phyloP scores from a whole-genome alignment of 495 filamentous ascomycete species.

The Neurospora hispaniola region DNA sequence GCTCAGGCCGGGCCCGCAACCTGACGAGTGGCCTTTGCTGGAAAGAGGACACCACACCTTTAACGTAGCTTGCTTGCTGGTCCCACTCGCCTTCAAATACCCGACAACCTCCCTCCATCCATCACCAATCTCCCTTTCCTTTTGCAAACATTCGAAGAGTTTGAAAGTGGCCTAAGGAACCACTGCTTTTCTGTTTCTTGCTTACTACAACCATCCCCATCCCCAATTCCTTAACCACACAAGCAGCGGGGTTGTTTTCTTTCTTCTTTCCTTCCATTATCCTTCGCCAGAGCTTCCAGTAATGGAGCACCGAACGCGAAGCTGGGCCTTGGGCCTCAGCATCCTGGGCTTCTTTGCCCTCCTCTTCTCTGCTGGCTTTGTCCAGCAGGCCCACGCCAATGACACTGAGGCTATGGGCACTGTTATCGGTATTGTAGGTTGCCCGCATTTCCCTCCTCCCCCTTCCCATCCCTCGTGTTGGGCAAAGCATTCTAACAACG shows the following conservation, averaged over 20 bases:
- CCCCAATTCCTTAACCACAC: background rate
- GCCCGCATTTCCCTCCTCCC: background rate
- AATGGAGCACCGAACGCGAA: conserved; percentile 44
- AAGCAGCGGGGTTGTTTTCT: conserved; percentile 9
- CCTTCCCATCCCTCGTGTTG: background rate
- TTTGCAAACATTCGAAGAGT: conserved; percentile 3
- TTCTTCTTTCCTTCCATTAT: conserved; percentile 5
- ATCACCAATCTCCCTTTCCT: conserved; percentile 8
- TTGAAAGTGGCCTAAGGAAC: conserved; percentile 3
- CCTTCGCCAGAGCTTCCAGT: conserved; percentile 10
- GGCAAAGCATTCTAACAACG: conserved; percentile 9
- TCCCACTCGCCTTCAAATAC: conserved; percentile 1
- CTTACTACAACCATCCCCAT: conserved; percentile 5
- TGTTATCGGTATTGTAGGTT: conserved; percentile 79
- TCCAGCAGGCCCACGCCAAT: conserved; percentile 64
- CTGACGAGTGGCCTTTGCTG: background rate
- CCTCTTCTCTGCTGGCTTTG: conserved; percentile 61
- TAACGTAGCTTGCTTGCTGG: conserved; percentile 5
- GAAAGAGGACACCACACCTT: conserved; percentile 1
- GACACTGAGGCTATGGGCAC: conserved; percentile 72
- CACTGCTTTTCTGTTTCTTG: conserved; percentile 7
- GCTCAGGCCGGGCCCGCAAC: background rate
- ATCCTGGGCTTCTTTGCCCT: conserved; percentile 59
- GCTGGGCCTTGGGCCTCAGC: conserved; percentile 34
- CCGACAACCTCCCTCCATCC: conserved; percentile 4